Evolutionary conservation across 73 alveolate species (phyloP).

Genomic region (Paramecium bursaria): DNA sequence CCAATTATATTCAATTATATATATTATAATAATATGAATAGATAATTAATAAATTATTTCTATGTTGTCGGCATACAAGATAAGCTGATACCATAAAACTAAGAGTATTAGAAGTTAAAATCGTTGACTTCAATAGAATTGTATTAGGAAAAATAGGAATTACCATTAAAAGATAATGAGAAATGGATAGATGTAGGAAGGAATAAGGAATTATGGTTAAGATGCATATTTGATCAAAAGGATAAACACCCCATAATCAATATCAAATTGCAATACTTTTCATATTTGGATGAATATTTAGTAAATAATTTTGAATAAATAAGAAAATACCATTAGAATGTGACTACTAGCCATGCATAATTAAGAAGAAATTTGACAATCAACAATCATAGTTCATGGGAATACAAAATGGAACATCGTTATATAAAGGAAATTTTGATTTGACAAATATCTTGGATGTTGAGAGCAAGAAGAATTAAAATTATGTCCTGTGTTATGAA

Average conservation of each 20-base stretch:
- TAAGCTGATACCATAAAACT: conserved; percentile 6
- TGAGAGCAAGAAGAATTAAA: neutral
- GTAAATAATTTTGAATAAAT: neutral
- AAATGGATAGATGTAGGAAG: conserved; percentile 50
- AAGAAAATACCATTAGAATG: conserved; percentile 47
- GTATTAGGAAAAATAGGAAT: conserved; percentile 6
- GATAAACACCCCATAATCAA: neutral
- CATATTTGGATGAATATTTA: neutral
- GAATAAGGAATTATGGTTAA: conserved; percentile 24
- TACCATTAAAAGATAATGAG: conserved; percentile 38
- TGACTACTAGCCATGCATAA: conserved; percentile 14
- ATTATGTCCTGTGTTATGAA: conserved; percentile 7
- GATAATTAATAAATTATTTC: conserved; percentile 31
- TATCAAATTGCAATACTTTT: neutral
- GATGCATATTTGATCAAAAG: conserved; percentile 29
- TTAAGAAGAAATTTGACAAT: conserved; percentile 13
- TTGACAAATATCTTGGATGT: neutral
- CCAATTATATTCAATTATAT: too few relatives aligned
- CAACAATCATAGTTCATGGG: conserved; percentile 18
- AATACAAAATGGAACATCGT: conserved; percentile 33
- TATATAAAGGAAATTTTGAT: conserved; percentile 45
- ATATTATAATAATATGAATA: too few relatives aligned
- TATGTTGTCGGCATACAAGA: conserved; percentile 35
- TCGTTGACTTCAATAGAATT: conserved; percentile 33
- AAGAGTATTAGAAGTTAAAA: conserved; percentile 24